Conservation (phyloP, 441 rosid genomes). For the Gossypium trilobum region DNA sequence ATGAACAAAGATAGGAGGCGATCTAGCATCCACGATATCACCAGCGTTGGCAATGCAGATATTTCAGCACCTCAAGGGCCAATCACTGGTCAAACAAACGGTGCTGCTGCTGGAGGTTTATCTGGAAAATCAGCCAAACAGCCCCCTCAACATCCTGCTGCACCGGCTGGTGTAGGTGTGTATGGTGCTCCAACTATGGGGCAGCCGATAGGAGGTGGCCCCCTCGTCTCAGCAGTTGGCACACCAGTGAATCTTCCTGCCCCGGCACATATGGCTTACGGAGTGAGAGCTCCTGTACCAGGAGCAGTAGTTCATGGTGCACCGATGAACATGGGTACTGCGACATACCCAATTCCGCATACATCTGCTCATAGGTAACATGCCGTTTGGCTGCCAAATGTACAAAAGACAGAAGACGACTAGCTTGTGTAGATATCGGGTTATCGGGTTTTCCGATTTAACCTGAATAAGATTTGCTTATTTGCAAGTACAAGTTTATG, state of each 20-base stretch:
- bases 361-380: constrained; percentile 70
- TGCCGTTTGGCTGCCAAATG: constrained; percentile 23
- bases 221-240: constrained; percentile 78
- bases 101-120: constrained; percentile 44
- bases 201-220: constrained; percentile 82
- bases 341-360: constrained; percentile 65
- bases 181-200: constrained; percentile 73
- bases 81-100: constrained; percentile 76
- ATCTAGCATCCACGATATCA: constrained; percentile 93
- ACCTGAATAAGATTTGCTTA: constrained; percentile 31
- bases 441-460: constrained; percentile 20
- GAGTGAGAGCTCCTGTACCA: constrained; percentile 58
- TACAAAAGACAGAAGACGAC: constrained; percentile 42
- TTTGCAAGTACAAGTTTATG: constrained; percentile 27
- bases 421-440: constrained; percentile 26
- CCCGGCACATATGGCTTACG: constrained; percentile 59
- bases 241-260: constrained; percentile 78
- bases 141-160: constrained; percentile 38
- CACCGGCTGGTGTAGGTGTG: constrained; percentile 43
- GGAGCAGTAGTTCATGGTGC: constrained; percentile 75
- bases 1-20: constrained; percentile 94
- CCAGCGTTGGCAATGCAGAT: constrained; percentile 71
- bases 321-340: constrained; percentile 58
- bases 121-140: constrained; percentile 55
- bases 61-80: constrained; percentile 67